Evolutionary conservation across 164 flowering plant species (phyloP).

Genomic region (Taxillus chinensis): DNA sequence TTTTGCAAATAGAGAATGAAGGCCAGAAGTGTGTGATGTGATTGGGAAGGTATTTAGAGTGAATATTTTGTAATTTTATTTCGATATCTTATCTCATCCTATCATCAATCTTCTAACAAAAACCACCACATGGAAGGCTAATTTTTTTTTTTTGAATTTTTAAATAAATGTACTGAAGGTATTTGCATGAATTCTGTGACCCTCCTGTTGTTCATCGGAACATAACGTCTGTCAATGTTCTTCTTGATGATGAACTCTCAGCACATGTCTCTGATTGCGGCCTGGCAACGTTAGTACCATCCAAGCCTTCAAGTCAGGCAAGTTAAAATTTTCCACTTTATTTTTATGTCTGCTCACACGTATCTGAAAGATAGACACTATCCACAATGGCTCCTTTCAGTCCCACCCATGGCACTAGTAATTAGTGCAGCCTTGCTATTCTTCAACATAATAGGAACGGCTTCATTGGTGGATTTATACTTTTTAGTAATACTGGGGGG

Average conservation of each 20-base stretch:
- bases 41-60: too few species aligned
- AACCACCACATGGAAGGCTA: background rate
- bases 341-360: background rate
- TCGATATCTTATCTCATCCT: background rate
- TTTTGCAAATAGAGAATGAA: too few species aligned
- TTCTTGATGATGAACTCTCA: conserved; percentile 72
- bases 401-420: background rate
- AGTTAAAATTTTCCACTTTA: conserved; percentile 1
- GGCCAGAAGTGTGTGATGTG: too few species aligned
- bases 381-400: background rate
- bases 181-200: conserved; percentile 81
- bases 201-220: conserved; percentile 81
- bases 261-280: conserved; percentile 88
- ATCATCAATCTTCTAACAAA: background rate
- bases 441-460: background rate
- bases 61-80: too few species aligned
- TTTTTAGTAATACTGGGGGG: too few species aligned
- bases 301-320: conserved; percentile 82
- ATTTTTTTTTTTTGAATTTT: background rate
- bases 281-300: conserved; percentile 60
- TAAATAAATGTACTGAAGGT: conserved; percentile 35
- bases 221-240: conserved; percentile 77
- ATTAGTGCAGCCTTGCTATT: background rate
- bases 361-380: background rate
- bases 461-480: background rate